Conservation (phyloP, 305 asterid species). For the Euphrasia arctica region DNA sequence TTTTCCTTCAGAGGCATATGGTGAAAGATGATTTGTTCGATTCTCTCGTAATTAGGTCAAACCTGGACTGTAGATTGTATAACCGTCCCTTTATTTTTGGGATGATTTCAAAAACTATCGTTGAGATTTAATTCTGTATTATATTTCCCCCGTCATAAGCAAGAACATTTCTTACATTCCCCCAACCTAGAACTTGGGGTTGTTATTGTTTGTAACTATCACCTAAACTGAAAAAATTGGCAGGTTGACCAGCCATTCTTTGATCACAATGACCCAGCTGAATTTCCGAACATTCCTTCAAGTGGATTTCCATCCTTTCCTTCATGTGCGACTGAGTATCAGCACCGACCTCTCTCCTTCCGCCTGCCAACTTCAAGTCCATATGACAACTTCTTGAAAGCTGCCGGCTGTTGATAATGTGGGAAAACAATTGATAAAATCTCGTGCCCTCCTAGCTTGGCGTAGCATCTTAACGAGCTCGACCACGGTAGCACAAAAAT, state of each 20-base stretch:
- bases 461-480: conserved; percentile 3
- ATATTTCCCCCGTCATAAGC: background rate
- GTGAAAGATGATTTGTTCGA: background rate
- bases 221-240: conserved; percentile 15
- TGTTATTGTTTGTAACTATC: background rate
- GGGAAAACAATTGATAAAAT: background rate
- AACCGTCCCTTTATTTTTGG: background rate
- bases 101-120: background rate
- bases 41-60: background rate
- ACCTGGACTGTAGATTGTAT: background rate
- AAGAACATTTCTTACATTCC: too few species aligned
- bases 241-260: conserved; percentile 50
- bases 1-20: too few species aligned
- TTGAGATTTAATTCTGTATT: background rate
- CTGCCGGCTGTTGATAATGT: conserved; percentile 51
- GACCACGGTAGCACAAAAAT: background rate
- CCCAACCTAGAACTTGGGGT: too few species aligned
- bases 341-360: conserved; percentile 54
- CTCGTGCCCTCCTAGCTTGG: background rate
- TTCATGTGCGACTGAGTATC: conserved; percentile 46
- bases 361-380: conserved; percentile 80
- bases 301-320: conserved; percentile 34
- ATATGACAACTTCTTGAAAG: conserved; percentile 81
- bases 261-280: conserved; percentile 30
- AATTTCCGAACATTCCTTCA: conserved; percentile 28